A percentile compares a stretch with the other conserved stretches of the same genome.
phyloP scores from a whole-genome alignment of 2,329 filamentous ascomycete genomes.

The Chalaropsis thielavioides region DNA sequence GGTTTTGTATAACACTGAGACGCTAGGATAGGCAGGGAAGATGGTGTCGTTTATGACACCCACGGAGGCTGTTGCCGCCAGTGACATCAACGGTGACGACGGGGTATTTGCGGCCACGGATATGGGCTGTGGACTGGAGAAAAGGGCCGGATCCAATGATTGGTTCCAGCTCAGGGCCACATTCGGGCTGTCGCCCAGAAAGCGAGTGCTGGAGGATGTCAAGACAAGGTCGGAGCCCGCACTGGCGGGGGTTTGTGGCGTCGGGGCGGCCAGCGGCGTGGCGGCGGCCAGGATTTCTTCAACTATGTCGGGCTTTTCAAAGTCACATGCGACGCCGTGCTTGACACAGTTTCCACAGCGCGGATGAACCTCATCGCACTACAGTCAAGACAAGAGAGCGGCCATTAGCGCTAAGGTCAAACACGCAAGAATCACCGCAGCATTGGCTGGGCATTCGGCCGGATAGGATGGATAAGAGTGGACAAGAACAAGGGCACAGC shows the following conservation, averaged over 20 bases:
- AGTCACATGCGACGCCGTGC: slow-evolving; percentile 52
- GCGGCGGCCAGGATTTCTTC: slow-evolving; percentile 29
- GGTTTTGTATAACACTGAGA: slow-evolving; percentile 25
- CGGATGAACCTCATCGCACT: slow-evolving; percentile 54
- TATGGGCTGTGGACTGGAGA: background rate
- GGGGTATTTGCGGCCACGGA: slow-evolving; percentile 8
- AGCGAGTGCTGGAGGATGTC: slow-evolving; percentile 15
- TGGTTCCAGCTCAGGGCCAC: background rate
- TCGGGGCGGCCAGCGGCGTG: slow-evolving; percentile 18
- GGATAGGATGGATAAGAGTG: background rate
- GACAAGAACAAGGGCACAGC: background rate
- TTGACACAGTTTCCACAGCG: slow-evolving; percentile 52
- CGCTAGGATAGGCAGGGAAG: slow-evolving; percentile 13
- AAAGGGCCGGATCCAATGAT: slow-evolving; percentile 17
- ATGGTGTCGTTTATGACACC: slow-evolving; percentile 17
- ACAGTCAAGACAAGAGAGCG: slow-evolving; percentile 11
- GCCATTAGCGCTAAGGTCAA: background rate
- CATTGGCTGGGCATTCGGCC: too few relatives aligned
- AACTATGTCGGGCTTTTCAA: slow-evolving; percentile 38
- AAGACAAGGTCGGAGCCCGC: slow-evolving; percentile 14
- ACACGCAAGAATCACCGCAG: too few relatives aligned
- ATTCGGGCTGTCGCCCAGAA: slow-evolving; percentile 2
- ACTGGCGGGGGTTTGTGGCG: slow-evolving; percentile 21
- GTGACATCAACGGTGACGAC: slow-evolving; percentile 18
- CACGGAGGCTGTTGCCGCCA: slow-evolving; percentile 21